These are phyloP conservation scores for Paulownia fortunei DNA, from an alignment of 257 asterid species.

Conservation along the genomic window DNA sequence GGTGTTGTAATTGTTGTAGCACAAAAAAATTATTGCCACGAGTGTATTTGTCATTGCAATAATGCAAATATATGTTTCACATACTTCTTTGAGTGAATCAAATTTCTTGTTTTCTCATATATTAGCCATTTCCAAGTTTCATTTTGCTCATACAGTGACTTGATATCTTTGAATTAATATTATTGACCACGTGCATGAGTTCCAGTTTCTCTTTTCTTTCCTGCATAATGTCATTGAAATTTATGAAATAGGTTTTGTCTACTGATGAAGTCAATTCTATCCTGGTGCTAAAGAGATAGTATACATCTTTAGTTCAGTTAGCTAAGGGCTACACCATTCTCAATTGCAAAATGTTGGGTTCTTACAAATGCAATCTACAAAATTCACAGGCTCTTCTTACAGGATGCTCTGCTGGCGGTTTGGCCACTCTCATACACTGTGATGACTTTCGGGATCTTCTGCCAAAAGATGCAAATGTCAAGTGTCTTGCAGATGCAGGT, in stretches of 20 bases:
- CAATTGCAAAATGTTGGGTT: not conserved
- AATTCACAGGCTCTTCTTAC: slow-evolving; percentile 84
- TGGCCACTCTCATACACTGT: slow-evolving; percentile 90
- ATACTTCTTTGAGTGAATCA: slow-evolving; percentile 3
- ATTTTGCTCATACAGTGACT: not conserved
- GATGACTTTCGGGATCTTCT: slow-evolving; percentile 71
- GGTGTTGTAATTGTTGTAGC: not conserved
- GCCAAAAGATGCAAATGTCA: slow-evolving; percentile 70
- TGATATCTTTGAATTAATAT: not conserved
- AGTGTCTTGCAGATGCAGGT: slow-evolving; percentile 95
- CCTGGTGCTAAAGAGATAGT: not conserved
- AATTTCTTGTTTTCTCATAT: slow-evolving; percentile 12
- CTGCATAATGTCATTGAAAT: slow-evolving; percentile 20
- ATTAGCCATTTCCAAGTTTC: slow-evolving; percentile 15
- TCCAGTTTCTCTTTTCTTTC: not conserved
- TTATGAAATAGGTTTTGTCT: slow-evolving; percentile 16
- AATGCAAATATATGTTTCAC: not conserved
- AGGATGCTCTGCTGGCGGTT: slow-evolving; percentile 98
- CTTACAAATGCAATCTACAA: slow-evolving; percentile 38
- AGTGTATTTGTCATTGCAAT: not conserved
- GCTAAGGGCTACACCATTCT: slow-evolving; percentile 19
- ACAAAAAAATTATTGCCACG: not conserved
- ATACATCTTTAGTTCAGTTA: not conserved
- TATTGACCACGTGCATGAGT: not conserved
- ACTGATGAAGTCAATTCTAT: slow-evolving; percentile 1